These are phyloP conservation scores for Eutypa lata DNA, from an alignment of 2,329 filamentous ascomycete species.

Conservation along the genomic window DNA sequence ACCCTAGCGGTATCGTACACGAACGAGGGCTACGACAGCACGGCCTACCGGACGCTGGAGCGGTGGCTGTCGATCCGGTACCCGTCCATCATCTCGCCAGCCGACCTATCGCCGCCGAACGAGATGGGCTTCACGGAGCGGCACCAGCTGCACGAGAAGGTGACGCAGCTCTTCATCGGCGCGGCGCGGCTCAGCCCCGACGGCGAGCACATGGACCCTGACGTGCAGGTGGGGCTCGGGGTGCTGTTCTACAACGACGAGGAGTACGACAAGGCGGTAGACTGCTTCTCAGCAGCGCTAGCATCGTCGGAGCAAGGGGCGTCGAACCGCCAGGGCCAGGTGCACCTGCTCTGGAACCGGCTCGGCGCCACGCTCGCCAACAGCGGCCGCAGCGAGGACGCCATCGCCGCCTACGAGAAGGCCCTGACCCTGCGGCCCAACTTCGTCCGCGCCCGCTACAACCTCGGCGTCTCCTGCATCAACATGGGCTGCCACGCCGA, in stretches of 20 bases:
- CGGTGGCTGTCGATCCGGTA: conserved; percentile 97
- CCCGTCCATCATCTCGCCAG: conserved; percentile 72
- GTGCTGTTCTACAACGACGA: conserved; percentile 97
- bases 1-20: conserved; percentile 94
- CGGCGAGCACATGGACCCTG: conserved; percentile 94
- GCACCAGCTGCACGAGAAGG: conserved; percentile 81
- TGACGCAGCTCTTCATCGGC: conserved; percentile 86
- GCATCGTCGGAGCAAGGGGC: conserved; percentile 80
- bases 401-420: conserved; percentile 93
- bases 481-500: conserved; percentile 95
- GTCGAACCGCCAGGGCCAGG: conserved; percentile 78
- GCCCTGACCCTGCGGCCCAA: conserved; percentile 88
- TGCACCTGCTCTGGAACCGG: conserved; percentile 96
- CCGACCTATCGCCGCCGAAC: conserved; percentile 68
- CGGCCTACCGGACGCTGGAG: conserved; percentile 92
- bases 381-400: conserved; percentile 88
- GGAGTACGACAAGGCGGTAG: conserved; percentile 97
- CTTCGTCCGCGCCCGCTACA: conserved; percentile 95
- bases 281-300: conserved; percentile 93
- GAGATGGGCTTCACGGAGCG: conserved; percentile 95
- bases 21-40: conserved; percentile 97
- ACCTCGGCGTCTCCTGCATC: conserved; percentile 93
- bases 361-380: conserved; percentile 95
- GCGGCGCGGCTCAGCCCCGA: conserved; percentile 89
- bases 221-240: conserved; percentile 94